Evolutionary conservation across 1,284 basidiomycete species (phyloP).

Genomic region (Neonothopanus nambi): DNA sequence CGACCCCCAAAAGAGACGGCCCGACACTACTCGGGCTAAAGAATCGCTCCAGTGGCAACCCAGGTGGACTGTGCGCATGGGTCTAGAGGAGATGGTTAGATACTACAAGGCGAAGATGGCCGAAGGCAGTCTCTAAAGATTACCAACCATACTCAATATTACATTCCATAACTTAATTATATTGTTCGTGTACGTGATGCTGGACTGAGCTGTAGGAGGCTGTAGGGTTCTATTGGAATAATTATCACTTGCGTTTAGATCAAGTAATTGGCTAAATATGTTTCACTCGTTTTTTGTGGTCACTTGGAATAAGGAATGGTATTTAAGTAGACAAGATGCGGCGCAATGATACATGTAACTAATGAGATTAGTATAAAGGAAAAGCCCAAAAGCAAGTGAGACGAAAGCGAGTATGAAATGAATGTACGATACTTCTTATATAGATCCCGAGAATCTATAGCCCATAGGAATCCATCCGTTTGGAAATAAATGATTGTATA

Average conservation of each 20-base stretch:
- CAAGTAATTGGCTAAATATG: background rate
- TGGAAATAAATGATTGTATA: too few relatives aligned
- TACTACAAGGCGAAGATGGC: slow-evolving; percentile 89
- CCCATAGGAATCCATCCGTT: too few relatives aligned
- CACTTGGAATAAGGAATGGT: too few relatives aligned
- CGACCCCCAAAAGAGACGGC: slow-evolving; percentile 91
- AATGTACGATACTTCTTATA: too few relatives aligned
- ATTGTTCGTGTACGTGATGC: background rate
- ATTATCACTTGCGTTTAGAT: background rate
- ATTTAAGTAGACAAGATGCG: too few relatives aligned
- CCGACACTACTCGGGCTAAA: slow-evolving; percentile 91
- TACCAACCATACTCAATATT: background rate
- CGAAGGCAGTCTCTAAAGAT: slow-evolving; percentile 68
- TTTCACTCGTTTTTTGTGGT: too few relatives aligned
- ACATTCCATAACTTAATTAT: background rate
- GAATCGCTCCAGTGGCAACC: slow-evolving; percentile 89
- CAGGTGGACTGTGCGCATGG: slow-evolving; percentile 88
- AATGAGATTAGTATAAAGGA: too few relatives aligned
- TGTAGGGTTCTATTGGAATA: background rate
- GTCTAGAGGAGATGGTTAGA: slow-evolving; percentile 90
- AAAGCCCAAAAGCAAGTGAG: too few relatives aligned
- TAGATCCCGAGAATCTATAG: too few relatives aligned
- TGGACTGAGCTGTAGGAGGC: background rate
- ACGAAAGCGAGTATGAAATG: too few relatives aligned
- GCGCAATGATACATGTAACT: too few relatives aligned